Percentiles rank a stretch among this genome's conserved stretches.
These are phyloP conservation scores for Casuarina equisetifolia DNA, from an alignment of 306 rosid species.

Conservation along the genomic window DNA sequence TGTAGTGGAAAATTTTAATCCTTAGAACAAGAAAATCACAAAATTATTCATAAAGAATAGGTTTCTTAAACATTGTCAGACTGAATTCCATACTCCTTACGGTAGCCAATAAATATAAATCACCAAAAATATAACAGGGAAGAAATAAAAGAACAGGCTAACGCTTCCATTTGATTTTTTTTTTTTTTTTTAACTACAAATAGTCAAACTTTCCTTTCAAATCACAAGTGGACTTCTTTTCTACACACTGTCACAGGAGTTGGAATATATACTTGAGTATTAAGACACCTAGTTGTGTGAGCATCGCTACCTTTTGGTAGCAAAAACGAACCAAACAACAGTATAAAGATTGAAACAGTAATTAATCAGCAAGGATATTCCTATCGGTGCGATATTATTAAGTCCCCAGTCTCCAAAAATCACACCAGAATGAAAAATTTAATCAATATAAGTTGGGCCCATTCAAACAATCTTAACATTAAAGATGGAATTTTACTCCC, in stretches of 20 bases:
- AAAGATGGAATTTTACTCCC: constrained; percentile 4
- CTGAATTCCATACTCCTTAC: not conserved
- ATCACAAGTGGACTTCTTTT: not conserved
- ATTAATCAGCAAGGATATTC: constrained; percentile 20
- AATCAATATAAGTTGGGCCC: constrained; percentile 18
- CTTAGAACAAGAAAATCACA: constrained; percentile 35
- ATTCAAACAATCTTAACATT: constrained; percentile 17
- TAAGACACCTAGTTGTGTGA: not conserved
- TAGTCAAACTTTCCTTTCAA: not conserved
- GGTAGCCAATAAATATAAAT: not conserved
- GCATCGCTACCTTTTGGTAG: not conserved
- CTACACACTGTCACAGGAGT: not conserved
- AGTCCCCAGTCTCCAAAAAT: constrained; percentile 16
- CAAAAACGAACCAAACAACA: not conserved
- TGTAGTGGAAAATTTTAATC: constrained; percentile 79
- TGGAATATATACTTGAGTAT: not conserved
- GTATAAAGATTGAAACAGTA: not conserved
- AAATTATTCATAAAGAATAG: not conserved
- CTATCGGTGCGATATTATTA: constrained; percentile 6
- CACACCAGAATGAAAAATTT: not conserved
- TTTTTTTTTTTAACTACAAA: not conserved
- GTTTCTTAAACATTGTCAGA: not conserved
- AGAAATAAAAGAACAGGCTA: not conserved
- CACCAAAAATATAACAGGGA: not conserved
- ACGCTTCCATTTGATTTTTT: not conserved